Base-by-base conservation (phyloP, 345 rosid species). In the Salix suchowensis region DNA sequence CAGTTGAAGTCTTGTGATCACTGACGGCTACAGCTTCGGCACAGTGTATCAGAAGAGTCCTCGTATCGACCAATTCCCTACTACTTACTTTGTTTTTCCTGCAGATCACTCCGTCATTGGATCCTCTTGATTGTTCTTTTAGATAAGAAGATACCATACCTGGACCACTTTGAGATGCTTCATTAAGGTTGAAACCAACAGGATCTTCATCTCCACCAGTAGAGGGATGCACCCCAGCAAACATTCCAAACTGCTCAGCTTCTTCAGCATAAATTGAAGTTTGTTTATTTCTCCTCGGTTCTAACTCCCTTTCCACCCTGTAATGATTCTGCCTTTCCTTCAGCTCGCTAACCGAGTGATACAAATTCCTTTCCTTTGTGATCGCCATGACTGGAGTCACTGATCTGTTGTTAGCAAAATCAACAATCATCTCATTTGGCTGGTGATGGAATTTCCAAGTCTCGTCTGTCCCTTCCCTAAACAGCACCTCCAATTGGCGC, bases 21-120 rank as follows among this genome's bases (percentile, higher is more conserved):
- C 78, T 80, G 32, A 84, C 85, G 6, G 88, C 84, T 28, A 87
- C 88, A 2, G 92, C 86, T 77, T 90, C 93, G 9, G 97, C 91
- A 73, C 95, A 89, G 46, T 77, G 88, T 76, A 85, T 87, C 69
- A 91, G 68, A 0, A 80, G 85, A 61, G 76, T 75, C 83, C 82
- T 81, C 68, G 87, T 76, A 76, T 90, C 91, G 9, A 88, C 85
- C 70, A 85, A 81, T 86, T 54, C 82, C 66, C 74, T 50, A 23
- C 23, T 3, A 2, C 26, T 30, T 28, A 48, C 24, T 13, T 9
- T 10, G n/a, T 30, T 65, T 67, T 78, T 82, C 23, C 42, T 75
- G 40, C n/a, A 23, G 26, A 58, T n/a, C 9, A 19, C 48, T 2
- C 75, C 64, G 4, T 67, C 10, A 16, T 6, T 65, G 4, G 78